Evolutionary conservation across 1,284 basidiomycete genomes (phyloP).

Genomic region (Boletus holoroseus): DNA sequence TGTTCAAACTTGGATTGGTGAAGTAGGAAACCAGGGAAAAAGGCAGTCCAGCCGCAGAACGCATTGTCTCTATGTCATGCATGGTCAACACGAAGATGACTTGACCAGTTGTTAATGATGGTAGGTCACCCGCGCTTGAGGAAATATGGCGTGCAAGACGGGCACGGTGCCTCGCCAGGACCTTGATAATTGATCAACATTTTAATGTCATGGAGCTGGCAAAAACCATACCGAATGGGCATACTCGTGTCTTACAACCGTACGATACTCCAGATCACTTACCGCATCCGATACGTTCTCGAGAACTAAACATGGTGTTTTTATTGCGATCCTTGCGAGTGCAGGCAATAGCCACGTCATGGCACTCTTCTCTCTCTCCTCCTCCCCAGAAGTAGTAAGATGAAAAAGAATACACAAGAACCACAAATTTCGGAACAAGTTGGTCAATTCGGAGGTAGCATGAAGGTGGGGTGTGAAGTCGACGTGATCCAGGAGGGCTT

Average conservation of each 20-base stretch:
- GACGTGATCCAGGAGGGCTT: slow-evolving; percentile 76
- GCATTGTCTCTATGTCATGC: slow-evolving; percentile 86
- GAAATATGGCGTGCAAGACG: slow-evolving; percentile 66
- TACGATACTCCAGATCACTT: slow-evolving; percentile 91
- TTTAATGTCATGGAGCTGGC: background rate
- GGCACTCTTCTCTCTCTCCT: slow-evolving; percentile 47
- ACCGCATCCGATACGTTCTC: slow-evolving; percentile 83
- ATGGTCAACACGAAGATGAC: slow-evolving; percentile 84
- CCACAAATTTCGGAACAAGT: slow-evolving; percentile 92
- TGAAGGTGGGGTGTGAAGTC: slow-evolving; percentile 64
- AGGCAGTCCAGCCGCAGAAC: slow-evolving; percentile 74
- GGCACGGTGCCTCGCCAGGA: slow-evolving; percentile 63
- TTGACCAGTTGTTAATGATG: slow-evolving; percentile 76
- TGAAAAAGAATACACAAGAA: slow-evolving; percentile 86
- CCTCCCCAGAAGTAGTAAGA: slow-evolving; percentile 48
- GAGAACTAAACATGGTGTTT: slow-evolving; percentile 82
- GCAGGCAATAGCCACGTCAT: slow-evolving; percentile 76
- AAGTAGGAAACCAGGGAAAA: slow-evolving; percentile 88
- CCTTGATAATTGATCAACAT: slow-evolving; percentile 38
- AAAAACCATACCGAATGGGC: slow-evolving; percentile 54
- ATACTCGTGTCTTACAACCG: slow-evolving; percentile 86
- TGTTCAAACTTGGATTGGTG: slow-evolving; percentile 82
- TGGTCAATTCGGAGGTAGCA: slow-evolving; percentile 61
- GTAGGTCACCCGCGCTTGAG: slow-evolving; percentile 66
- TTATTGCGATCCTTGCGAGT: slow-evolving; percentile 76